Conservation (phyloP, 2,329 filamentous ascomycete genomes). For the Fusarium agapanthi region DNA sequence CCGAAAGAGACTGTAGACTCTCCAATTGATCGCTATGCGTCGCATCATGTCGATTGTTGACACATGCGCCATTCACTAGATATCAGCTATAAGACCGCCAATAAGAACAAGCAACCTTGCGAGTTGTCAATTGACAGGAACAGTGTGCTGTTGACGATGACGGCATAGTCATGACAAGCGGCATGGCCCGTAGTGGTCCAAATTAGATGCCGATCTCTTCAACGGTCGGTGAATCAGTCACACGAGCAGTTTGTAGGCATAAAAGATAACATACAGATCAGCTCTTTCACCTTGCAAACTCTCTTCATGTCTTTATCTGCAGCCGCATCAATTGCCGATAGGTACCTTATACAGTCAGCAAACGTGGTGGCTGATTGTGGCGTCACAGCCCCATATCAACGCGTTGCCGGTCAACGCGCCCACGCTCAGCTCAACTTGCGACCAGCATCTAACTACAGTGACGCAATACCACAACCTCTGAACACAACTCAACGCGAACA, state of each 20-base stretch:
- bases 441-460: conserved; percentile 29
- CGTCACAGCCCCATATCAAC: conserved; percentile 30
- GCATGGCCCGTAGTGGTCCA: not conserved
- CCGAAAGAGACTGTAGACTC: not conserved
- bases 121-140: not conserved
- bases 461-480: conserved; percentile 31
- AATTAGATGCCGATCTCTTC: not conserved
- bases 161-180: not conserved
- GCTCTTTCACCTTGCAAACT: not conserved
- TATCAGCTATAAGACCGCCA: accelerated
- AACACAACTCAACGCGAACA: not conserved
- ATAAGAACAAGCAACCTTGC: not conserved
- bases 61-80: not conserved
- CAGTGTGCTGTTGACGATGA: not conserved
- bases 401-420: conserved; percentile 33
- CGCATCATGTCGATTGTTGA: not conserved
- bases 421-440: conserved; percentile 35
- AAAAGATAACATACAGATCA: not conserved
- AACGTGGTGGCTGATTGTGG: conserved; percentile 28
- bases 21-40: not conserved
- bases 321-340: not conserved
- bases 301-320: not conserved
- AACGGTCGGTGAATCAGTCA: not conserved
- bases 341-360: conserved; percentile 10
- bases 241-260: not conserved